These are phyloP conservation scores for Leccinum obscurum DNA, from an alignment of 768 basidiomycete genomes.

Conservation along the genomic window DNA sequence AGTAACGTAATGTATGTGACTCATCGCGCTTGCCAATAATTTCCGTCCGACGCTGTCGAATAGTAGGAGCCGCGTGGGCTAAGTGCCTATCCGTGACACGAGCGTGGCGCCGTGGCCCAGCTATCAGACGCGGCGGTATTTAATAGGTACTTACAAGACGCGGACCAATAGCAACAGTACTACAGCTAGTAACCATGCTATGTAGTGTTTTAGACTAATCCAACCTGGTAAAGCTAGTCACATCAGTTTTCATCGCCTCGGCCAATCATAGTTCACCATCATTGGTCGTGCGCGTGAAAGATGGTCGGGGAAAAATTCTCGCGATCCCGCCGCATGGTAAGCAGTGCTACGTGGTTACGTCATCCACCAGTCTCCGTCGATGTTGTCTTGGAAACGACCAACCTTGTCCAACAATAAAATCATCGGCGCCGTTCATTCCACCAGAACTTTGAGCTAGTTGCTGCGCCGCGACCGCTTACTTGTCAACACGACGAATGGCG, in stretches of 20 bases:
- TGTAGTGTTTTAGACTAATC: too few relatives aligned
- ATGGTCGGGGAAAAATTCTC: background rate
- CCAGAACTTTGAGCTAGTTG: background rate
- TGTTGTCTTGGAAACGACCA: background rate
- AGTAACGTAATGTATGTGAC: background rate
- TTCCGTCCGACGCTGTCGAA: background rate
- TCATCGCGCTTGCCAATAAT: background rate
- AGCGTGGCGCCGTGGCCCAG: too few relatives aligned
- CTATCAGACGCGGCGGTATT: background rate
- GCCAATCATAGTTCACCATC: background rate
- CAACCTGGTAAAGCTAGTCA: background rate
- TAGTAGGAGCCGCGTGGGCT: background rate
- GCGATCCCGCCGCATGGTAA: background rate
- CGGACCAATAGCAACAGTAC: background rate
- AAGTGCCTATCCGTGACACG: too few relatives aligned
- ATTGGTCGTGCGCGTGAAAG: background rate
- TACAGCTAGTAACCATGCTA: background rate
- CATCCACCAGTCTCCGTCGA: background rate
- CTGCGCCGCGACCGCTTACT: background rate
- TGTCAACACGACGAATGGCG: background rate
- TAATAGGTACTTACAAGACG: background rate
- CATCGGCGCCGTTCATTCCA: background rate
- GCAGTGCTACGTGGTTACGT: background rate
- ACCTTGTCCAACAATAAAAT: background rate
- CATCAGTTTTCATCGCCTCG: background rate